Conservation (phyloP, 768 basidiomycete species). For the Amanita pallidorosea region DNA sequence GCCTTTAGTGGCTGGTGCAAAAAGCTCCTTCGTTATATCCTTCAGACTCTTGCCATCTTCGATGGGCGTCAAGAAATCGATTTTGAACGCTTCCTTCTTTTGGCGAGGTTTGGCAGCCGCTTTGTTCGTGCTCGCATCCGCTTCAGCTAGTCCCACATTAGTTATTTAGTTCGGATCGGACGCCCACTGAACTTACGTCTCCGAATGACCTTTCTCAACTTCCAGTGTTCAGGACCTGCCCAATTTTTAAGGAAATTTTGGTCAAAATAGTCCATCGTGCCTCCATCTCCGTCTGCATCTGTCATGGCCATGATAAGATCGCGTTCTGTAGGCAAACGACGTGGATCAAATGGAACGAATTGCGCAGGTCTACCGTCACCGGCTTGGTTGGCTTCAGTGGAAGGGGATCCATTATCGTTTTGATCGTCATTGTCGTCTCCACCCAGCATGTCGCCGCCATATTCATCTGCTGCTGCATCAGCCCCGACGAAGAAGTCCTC, state of each 20-base stretch:
- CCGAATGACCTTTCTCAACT: conserved; percentile 71
- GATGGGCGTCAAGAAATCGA: conserved; percentile 61
- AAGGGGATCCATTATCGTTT: conserved; percentile 34
- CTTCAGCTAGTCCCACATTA: conserved; percentile 12
- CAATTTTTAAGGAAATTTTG: conserved; percentile 82
- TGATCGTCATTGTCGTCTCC: conserved; percentile 25
- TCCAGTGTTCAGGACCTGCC: conserved; percentile 99
- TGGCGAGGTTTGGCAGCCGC: conserved; percentile 41
- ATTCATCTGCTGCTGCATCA: conserved; percentile 25
- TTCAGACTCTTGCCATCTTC: conserved; percentile 51
- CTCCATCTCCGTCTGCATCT: conserved; percentile 42
- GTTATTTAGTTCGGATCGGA: background rate
- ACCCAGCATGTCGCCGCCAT: conserved; percentile 12
- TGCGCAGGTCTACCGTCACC: conserved; percentile 29
- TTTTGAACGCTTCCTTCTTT: conserved; percentile 74
- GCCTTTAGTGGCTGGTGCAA: conserved; percentile 66
- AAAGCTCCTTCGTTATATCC: conserved; percentile 57
- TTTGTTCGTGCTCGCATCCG: conserved; percentile 28
- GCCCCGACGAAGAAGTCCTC: conserved; percentile 64
- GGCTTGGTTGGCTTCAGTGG: conserved; percentile 28
- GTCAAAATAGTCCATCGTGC: conserved; percentile 85
- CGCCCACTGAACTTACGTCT: conserved; percentile 41
- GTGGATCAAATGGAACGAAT: conserved; percentile 79
- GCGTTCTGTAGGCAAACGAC: conserved; percentile 60
- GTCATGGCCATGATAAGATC: conserved; percentile 85